Percentiles rank a stretch among this genome's conserved stretches.
Conservation (phyloP, 352 stramenopile species). For the Pythium scleroteichum region DNA sequence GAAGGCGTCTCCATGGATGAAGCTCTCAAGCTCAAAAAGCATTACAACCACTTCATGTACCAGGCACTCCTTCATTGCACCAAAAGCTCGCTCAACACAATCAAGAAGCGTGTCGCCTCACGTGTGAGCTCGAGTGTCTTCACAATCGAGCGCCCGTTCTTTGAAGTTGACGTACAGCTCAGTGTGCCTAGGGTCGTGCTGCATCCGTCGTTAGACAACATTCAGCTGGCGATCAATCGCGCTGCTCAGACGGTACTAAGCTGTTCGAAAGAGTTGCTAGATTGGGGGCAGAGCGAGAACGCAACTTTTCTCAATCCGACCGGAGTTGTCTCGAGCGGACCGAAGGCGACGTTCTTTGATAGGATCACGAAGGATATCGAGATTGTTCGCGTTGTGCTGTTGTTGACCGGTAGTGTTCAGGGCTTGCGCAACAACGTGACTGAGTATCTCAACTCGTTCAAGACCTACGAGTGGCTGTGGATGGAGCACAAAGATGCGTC, state of each 20-base stretch:
- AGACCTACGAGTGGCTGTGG: slow-evolving; percentile 98
- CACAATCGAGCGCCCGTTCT: slow-evolving; percentile 95
- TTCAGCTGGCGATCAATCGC: slow-evolving; percentile 98
- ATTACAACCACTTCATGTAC: slow-evolving; percentile 99
- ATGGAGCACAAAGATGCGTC: slow-evolving; percentile 96
- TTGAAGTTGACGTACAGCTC: slow-evolving; percentile 98
- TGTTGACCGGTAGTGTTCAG: slow-evolving; percentile 97
- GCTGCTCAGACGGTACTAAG: slow-evolving; percentile 95
- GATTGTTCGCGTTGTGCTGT: slow-evolving; percentile 96
- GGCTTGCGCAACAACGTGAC: slow-evolving; percentile 96
- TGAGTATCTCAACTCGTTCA: slow-evolving; percentile 96
- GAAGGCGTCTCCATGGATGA: slow-evolving; percentile 94
- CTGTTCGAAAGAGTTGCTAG: slow-evolving; percentile 96
- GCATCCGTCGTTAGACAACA: slow-evolving; percentile 96
- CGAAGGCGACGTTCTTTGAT: slow-evolving; percentile 95
- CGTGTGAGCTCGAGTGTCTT: slow-evolving; percentile 88
- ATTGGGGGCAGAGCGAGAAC: slow-evolving; percentile 91
- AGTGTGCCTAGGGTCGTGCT: slow-evolving; percentile 93
- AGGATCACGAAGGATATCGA: slow-evolving; percentile 99
- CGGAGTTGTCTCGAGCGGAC: slow-evolving; percentile 35
- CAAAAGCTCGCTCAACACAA: slow-evolving; percentile 98
- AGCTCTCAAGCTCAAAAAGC: slow-evolving; percentile 95
- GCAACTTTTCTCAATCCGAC: slow-evolving; percentile 31
- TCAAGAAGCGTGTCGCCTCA: slow-evolving; percentile 98
- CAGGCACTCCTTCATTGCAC: slow-evolving; percentile 96